Evolutionary conservation across 176 grass and related monocot species (phyloP).

Genomic region (Oryza longistaminata): DNA sequence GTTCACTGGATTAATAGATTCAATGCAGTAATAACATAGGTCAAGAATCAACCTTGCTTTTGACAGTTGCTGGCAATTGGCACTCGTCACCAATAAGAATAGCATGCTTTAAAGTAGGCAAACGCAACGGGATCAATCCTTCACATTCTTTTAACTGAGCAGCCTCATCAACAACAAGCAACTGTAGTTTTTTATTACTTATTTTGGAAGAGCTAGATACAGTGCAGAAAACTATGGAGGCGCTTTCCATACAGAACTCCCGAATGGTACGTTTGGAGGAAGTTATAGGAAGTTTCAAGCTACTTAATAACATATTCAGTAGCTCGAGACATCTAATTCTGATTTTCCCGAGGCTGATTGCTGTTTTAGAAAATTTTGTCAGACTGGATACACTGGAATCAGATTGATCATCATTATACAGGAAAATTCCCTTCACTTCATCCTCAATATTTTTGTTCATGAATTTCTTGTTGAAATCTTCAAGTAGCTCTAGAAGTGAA

Average conservation of each 20-base stretch:
- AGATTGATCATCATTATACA: not conserved
- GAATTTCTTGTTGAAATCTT: slow-evolving; percentile 45
- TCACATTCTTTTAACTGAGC: slow-evolving; percentile 86
- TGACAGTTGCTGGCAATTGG: slow-evolving; percentile 71
- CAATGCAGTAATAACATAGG: not conserved
- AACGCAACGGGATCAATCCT: slow-evolving; percentile 63
- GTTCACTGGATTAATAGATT: not conserved
- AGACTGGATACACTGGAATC: not conserved
- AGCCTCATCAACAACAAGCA: slow-evolving; percentile 82
- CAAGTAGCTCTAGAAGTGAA: slow-evolving; percentile 48
- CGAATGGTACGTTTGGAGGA: not conserved
- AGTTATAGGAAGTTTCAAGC: slow-evolving; percentile 56
- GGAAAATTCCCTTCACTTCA: slow-evolving; percentile 51
- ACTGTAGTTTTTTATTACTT: slow-evolving; percentile 37
- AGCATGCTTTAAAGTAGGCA: slow-evolving; percentile 50
- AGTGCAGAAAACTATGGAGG: slow-evolving; percentile 69
- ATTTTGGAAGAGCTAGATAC: slow-evolving; percentile 61
- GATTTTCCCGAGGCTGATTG: slow-evolving; percentile 35
- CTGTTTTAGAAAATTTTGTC: slow-evolving; percentile 21
- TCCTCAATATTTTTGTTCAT: slow-evolving; percentile 2
- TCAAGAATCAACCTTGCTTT: slow-evolving; percentile 64
- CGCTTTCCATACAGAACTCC: slow-evolving; percentile 48
- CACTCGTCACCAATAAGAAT: slow-evolving; percentile 85
- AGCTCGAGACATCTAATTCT: slow-evolving; percentile 47
- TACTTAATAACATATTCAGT: slow-evolving; percentile 43